A percentile compares a stretch with the other conserved stretches of the same genome.
Evolutionary conservation across 495 filamentous ascomycete species (phyloP).

Genomic region (Neurospora sp.): DNA sequence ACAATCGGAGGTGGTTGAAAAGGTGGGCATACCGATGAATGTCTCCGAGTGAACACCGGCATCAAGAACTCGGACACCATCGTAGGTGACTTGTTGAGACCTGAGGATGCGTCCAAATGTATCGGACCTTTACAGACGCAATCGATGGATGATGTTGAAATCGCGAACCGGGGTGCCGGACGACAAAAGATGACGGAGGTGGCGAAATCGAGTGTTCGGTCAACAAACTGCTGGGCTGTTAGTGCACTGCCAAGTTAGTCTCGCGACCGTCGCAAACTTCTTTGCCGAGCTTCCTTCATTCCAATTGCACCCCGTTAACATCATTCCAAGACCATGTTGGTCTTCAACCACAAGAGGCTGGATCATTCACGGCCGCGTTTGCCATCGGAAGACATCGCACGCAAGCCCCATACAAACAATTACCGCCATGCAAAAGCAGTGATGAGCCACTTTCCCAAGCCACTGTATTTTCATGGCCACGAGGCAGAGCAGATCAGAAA

Average conservation of each 20-base stretch:
- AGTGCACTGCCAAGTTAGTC: background rate
- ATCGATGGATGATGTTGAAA: background rate
- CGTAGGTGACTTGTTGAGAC: background rate
- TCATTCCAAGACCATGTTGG: background rate
- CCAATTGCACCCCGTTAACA: background rate
- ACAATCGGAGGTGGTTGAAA: background rate
- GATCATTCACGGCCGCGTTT: background rate
- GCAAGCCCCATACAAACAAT: background rate
- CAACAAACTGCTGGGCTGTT: background rate
- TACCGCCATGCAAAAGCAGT: background rate
- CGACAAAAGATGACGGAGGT: background rate
- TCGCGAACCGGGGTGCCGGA: background rate
- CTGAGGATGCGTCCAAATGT: background rate
- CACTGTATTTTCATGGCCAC: background rate
- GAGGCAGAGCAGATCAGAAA: background rate
- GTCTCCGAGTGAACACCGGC: background rate
- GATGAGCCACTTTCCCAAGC: background rate
- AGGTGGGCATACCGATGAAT: background rate
- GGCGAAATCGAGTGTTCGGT: background rate
- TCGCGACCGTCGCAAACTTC: background rate
- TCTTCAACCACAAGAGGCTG: background rate
- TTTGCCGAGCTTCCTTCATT: background rate
- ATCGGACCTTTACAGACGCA: background rate
- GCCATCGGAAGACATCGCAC: background rate
- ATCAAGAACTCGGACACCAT: background rate